Base-by-base conservation (phyloP, 2,329 filamentous ascomycete genomes). In the Exserohilum rostratum region DNA sequence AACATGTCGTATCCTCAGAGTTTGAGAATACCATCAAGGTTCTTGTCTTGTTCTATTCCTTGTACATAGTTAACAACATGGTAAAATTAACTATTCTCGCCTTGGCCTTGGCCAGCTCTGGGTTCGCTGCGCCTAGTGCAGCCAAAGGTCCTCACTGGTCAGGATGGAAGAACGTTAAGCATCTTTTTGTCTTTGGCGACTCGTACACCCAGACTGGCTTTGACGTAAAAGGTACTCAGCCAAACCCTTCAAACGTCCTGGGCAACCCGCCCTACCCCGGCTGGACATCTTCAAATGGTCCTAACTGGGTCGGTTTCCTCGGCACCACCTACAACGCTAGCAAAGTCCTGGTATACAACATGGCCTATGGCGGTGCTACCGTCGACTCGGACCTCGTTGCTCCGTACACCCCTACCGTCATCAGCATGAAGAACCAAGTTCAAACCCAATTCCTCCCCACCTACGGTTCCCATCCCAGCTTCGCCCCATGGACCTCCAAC, bases 131-230 rank as follows among this genome's bases (percentile, higher is more conserved):
- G 13, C 67, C 64, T 3, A 15, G 55, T 10, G 34, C 45, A n/a
- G n/a, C 22, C 51, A 54, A 9, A 49, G 46, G 6, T 58, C 69
- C 17, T 58, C 61, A n/a, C 10, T 74, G 71, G 70, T 63, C 66
- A 1, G 69, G 67, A 39, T 73, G 69, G 70, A 67, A 66, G 30
- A 61, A 64, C n/a, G 65, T 72, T 2, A 67, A 72, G 43, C 64
- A 74, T 38, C 43, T 74, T n/a, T 74, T 73, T 46, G 66, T 74
- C 25, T 73, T 74, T 60, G 84, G 85, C 37, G 82, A 87, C 64
- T 86, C 83, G 2, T 87, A 86, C 72, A 83, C 83, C 1, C 79
- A 82, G 57, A 86, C 83, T 2, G 82, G 82, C 7, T 89, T 89
- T 71, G 74, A 86, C 54, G 74, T 81, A 37, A 79, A 73, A 10